These are phyloP conservation scores for Paraphaeosphaeria minitans DNA, from an alignment of 2,329 filamentous ascomycete genomes.

Conservation along the genomic window DNA sequence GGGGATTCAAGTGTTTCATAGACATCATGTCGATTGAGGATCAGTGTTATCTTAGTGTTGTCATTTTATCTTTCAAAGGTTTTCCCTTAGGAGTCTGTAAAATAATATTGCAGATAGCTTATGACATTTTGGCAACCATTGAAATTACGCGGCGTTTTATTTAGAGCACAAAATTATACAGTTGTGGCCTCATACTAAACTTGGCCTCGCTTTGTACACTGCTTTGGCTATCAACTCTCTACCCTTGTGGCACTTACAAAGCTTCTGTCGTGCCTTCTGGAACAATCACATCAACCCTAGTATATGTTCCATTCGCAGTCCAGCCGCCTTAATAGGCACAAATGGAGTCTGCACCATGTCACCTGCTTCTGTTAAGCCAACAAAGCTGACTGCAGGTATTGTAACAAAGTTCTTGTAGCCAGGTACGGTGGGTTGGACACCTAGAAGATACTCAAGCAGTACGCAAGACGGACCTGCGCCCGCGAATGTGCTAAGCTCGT, in stretches of 20 bases:
- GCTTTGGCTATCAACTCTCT: not conserved
- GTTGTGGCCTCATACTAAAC: not conserved
- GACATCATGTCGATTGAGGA: too few species aligned
- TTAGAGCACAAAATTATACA: not conserved
- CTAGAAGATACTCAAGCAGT: slow-evolving; percentile 31
- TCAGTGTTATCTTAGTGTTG: too few species aligned
- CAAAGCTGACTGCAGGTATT: not conserved
- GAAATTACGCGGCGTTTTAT: not conserved
- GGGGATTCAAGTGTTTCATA: too few species aligned
- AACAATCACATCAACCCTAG: not conserved
- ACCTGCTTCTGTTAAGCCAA: slow-evolving; percentile 3
- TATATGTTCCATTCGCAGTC: not conserved
- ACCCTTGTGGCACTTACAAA: not conserved
- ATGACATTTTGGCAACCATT: too few species aligned
- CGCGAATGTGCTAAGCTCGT: slow-evolving; percentile 54
- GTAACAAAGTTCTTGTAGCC: slow-evolving; percentile 17
- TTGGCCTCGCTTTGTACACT: too few species aligned
- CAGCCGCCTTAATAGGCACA: slow-evolving; percentile 2
- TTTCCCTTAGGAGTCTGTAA: too few species aligned
- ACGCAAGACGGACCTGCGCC: slow-evolving; percentile 54
- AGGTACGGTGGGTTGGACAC: slow-evolving; percentile 16
- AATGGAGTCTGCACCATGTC: slow-evolving; percentile 2
- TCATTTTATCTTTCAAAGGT: too few species aligned
- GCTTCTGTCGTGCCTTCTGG: not conserved
- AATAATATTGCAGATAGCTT: too few species aligned